These are phyloP conservation scores for Diplodia seriata DNA, from an alignment of 2,329 filamentous ascomycete species.

Conservation along the genomic window DNA sequence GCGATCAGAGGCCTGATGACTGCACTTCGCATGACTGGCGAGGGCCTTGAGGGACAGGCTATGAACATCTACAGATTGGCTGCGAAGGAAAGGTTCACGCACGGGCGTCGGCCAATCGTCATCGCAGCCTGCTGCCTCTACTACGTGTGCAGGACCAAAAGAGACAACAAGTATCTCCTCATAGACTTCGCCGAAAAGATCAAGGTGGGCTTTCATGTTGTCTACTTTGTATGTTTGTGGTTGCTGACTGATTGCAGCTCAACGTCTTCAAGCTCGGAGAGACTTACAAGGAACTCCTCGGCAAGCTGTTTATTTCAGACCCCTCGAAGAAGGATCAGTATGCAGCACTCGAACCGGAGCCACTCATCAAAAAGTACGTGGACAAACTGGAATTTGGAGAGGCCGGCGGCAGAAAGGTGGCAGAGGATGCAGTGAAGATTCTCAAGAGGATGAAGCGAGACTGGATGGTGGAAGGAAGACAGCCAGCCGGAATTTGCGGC, in stretches of 20 bases:
- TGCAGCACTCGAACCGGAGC: slow-evolving; percentile 79
- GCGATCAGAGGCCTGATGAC: slow-evolving; percentile 49
- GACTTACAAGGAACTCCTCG: slow-evolving; percentile 83
- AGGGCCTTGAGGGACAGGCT: slow-evolving; percentile 49
- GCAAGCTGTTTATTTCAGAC: slow-evolving; percentile 70
- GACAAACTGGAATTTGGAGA: slow-evolving; percentile 89
- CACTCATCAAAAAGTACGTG: slow-evolving; percentile 89
- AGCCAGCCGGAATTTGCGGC: slow-evolving; percentile 91
- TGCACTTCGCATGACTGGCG: slow-evolving; percentile 47
- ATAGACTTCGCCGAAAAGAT: slow-evolving; percentile 92
- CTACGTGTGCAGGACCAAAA: slow-evolving; percentile 78
- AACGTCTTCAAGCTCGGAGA: slow-evolving; percentile 93
- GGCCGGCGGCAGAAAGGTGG: slow-evolving; percentile 78
- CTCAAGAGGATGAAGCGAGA: slow-evolving; percentile 93
- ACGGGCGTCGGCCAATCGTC: slow-evolving; percentile 79
- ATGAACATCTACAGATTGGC: slow-evolving; percentile 54
- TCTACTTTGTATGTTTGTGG: neutral
- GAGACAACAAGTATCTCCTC: slow-evolving; percentile 84
- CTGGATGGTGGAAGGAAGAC: slow-evolving; percentile 95
- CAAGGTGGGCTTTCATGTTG: slow-evolving; percentile 49
- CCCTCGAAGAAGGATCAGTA: slow-evolving; percentile 39
- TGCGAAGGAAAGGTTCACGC: slow-evolving; percentile 65
- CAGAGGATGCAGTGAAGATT: slow-evolving; percentile 84
- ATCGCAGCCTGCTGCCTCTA: slow-evolving; percentile 88
- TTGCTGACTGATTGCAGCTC: slow-evolving; percentile 55